Evolutionary conservation across 2,329 filamentous ascomycete genomes (phyloP), one percentile per base, ranked within the genome.

Genomic region (Rasamsonia emersonii): DNA sequence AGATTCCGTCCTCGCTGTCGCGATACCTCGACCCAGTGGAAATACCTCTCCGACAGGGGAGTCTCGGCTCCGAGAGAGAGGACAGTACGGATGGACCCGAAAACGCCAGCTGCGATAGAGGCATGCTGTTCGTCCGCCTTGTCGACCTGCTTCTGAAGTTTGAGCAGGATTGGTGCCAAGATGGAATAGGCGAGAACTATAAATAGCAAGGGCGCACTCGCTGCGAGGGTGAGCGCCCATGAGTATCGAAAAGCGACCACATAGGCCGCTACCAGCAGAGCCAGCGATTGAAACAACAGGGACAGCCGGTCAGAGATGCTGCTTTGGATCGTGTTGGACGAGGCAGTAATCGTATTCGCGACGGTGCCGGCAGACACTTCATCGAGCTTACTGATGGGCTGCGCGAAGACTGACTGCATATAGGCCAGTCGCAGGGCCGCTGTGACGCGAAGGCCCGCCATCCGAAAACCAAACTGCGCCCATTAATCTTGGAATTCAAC

Each of bases 241-340:
- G 62, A 68, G 37, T 68, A 70, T 10, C 56, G 46, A 39, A 74
- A 73, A 0, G 71, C 64, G 28, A 75, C 64, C 8, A 61, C 54
- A n/a, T 70, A 58, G 33, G 67, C 66, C 0, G 67, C 50, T 4
- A 65, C 41, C 4, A 68, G 44, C 2, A 65, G 45, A 2, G 64
- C 50, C 2, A 62, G 30, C 2, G 54, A 59, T 30, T 66, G 59
- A 18, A 69, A 52, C 1, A 70, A 50, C 2, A 51, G 51, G 2
- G 59, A 58, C 4, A 75, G 50, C 32, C 67, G 66, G 40, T 73
- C 69, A 0, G 69, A 72, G n/a, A 73, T 65, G 11, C 68, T 70
- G 16, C 68, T 54, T 35, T 74, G 71, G 8, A 74, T 61, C 0
- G 64, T 64, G 40, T 73, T 73, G 18, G 68, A 62, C 0, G 66